phyloP scores from a whole-genome alignment of 2,329 filamentous ascomycete species.

The Colletotrichum aenigma region DNA sequence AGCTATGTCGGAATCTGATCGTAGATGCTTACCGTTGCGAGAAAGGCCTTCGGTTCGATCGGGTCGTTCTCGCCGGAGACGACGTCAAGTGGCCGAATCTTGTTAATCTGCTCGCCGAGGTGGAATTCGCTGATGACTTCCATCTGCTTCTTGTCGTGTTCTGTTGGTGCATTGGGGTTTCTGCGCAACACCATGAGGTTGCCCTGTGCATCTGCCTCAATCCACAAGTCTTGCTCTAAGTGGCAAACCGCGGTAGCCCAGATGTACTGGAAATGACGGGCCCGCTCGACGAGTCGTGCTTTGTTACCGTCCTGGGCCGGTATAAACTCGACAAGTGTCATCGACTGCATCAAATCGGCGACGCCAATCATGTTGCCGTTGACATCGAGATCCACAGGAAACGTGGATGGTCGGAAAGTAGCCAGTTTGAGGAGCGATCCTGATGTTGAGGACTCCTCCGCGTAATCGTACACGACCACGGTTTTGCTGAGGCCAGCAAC shows the following conservation, averaged over 20 bases:
- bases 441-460: conserved; percentile 58
- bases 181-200: conserved; percentile 83
- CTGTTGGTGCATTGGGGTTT: conserved; percentile 74
- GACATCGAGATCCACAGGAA: conserved; percentile 81
- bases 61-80: conserved; percentile 66
- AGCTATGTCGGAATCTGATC: neutral
- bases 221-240: conserved; percentile 74
- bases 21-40: conserved; percentile 74
- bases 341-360: conserved; percentile 92
- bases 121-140: conserved; percentile 81
- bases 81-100: conserved; percentile 77
- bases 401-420: conserved; percentile 80
- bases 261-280: conserved; percentile 78
- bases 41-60: conserved; percentile 81
- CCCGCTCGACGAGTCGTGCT: conserved; percentile 73
- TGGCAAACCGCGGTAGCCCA: conserved; percentile 83
- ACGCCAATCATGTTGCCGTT: conserved; percentile 79
- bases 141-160: conserved; percentile 73
- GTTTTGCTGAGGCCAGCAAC: conserved; percentile 92
- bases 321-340: conserved; percentile 77
- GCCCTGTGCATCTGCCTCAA: conserved; percentile 85
- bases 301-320: conserved; percentile 60
- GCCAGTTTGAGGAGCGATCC: conserved; percentile 72
- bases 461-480: conserved; percentile 64
- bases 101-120: conserved; percentile 92